Conservation (phyloP, 257 asterid genomes). For the Orobanche coerulescens region DNA sequence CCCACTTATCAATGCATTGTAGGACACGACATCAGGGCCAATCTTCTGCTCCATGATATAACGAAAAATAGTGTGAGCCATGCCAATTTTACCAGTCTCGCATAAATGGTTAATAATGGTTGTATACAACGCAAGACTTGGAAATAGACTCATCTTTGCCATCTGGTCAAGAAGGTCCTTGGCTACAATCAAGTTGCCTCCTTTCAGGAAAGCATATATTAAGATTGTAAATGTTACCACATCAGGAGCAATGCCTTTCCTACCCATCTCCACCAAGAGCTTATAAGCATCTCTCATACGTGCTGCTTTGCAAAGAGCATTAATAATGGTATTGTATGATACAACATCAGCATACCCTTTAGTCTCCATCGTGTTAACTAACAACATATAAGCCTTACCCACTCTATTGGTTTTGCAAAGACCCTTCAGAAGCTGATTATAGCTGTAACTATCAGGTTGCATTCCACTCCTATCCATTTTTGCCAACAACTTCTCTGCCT, state of each 20-base stretch:
- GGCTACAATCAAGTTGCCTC: constrained; percentile 50
- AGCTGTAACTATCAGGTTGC: constrained; percentile 71
- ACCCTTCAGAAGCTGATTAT: constrained; percentile 78
- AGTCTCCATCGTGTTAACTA: constrained; percentile 60
- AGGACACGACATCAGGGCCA: constrained; percentile 64
- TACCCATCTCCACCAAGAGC: constrained; percentile 65
- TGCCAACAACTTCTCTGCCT: constrained; percentile 64
- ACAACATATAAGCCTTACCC: constrained; percentile 57
- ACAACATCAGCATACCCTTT: constrained; percentile 74
- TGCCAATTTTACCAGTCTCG: constrained; percentile 47
- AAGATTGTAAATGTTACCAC: constrained; percentile 73
- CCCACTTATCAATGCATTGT: constrained; percentile 72
- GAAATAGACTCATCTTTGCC: constrained; percentile 45
- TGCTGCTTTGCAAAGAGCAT: constrained; percentile 55
- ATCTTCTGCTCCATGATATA: constrained; percentile 66
- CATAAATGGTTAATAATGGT: constrained; percentile 63
- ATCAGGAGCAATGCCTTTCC: constrained; percentile 67
- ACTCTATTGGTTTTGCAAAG: constrained; percentile 72
- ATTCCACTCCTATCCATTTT: constrained; percentile 61
- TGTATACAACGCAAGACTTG: constrained; percentile 64
- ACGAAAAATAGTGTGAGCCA: constrained; percentile 51
- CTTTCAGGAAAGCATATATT: constrained; percentile 62
- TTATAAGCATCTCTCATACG: constrained; percentile 46
- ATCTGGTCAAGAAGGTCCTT: constrained; percentile 66
- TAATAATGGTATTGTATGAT: constrained; percentile 75